Evolutionary conservation across 352 stramenopile species (phyloP).

Genomic region (Pythium sukuiense): DNA sequence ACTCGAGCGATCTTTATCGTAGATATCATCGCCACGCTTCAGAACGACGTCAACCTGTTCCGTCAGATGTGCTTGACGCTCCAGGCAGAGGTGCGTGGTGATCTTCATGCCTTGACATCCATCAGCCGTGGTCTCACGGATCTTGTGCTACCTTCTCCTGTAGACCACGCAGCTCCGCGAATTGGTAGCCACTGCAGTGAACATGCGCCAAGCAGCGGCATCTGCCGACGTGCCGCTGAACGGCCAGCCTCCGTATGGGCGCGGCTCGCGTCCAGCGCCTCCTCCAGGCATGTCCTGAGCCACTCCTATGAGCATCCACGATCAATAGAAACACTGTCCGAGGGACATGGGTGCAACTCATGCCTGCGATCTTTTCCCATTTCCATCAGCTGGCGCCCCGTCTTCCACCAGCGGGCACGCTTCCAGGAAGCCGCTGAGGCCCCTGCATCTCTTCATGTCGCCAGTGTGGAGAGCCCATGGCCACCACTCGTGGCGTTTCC

Average conservation of each 20-base stretch:
- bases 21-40: conserved; percentile 65
- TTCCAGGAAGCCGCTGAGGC: not conserved
- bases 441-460: not conserved
- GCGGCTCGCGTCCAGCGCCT: conserved; percentile 33
- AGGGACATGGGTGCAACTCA: conserved; percentile 12
- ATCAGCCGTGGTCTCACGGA: not conserved
- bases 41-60: conserved; percentile 84
- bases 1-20: not conserved
- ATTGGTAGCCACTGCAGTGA: not conserved
- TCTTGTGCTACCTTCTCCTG: not conserved
- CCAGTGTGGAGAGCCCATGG: not conserved
- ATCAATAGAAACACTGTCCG: conserved; percentile 14
- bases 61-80: conserved; percentile 82
- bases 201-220: not conserved
- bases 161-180: conserved; percentile 26
- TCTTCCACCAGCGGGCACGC: not conserved
- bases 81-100: conserved; percentile 56
- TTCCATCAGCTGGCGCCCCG: not conserved
- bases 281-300: conserved; percentile 57
- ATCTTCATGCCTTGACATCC: not conserved
- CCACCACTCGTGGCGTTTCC: not conserved
- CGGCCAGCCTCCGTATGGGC: conserved; percentile 5
- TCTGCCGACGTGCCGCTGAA: conserved; percentile 1
- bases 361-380: conserved; percentile 1
- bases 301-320: not conserved